A percentile compares a stretch with the other conserved stretches of the same genome.
These are phyloP conservation scores for Neurospora terricola DNA, from an alignment of 495 filamentous ascomycete species.

Conservation along the genomic window DNA sequence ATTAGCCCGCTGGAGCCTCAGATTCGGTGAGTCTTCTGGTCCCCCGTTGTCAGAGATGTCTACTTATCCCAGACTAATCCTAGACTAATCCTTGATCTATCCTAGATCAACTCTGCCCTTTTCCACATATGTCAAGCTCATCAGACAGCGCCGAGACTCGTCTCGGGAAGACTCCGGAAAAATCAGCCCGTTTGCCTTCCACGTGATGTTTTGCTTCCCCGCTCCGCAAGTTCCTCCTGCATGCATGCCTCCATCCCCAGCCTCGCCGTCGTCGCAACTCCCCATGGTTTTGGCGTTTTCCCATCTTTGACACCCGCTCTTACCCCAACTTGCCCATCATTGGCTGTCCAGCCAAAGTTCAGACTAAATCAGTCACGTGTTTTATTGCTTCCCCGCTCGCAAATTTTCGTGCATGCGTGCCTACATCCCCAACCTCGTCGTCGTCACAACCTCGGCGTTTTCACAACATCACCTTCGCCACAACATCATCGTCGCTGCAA, in stretches of 20 bases:
- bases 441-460: background rate
- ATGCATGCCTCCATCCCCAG: background rate
- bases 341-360: background rate
- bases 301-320: background rate
- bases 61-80: too few relatives aligned
- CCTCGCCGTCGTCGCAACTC: background rate
- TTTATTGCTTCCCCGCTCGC: background rate
- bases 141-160: background rate
- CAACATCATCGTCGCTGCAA: background rate
- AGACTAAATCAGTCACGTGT: background rate
- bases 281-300: background rate
- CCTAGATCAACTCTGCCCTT: too few relatives aligned
- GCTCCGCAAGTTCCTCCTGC: background rate
- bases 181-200: background rate
- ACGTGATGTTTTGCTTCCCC: background rate
- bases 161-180: background rate
- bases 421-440: background rate
- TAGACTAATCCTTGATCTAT: too few relatives aligned
- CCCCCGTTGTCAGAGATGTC: too few relatives aligned
- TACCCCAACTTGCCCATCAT: background rate
- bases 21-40: background rate
- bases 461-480: background rate
- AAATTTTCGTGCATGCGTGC: background rate
- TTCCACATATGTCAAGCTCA: background rate
- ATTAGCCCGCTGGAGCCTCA: too few relatives aligned